Evolutionary conservation across 768 basidiomycete genomes (phyloP).

Genomic region (Phlebiopsis flavidoalba): DNA sequence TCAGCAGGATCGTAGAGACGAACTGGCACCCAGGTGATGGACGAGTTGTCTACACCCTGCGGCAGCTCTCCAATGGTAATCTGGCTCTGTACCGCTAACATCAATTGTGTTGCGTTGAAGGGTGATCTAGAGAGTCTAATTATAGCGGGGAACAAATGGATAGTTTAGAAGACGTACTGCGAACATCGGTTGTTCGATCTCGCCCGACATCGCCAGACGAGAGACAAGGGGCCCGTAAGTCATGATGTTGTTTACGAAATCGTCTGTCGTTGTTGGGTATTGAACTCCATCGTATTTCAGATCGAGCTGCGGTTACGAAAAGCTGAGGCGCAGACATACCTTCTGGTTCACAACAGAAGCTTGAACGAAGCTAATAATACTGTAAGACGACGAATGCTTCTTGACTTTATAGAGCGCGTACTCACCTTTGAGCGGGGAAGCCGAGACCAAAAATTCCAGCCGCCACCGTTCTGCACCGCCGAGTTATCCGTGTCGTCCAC

Average conservation of each 20-base stretch:
- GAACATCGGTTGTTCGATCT: constrained; percentile 41
- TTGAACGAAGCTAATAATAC: constrained; percentile 18
- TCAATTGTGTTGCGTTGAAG: constrained; percentile 67
- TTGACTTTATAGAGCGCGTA: neutral
- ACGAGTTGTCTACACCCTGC: constrained; percentile 38
- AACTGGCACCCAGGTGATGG: constrained; percentile 64
- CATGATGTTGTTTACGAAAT: constrained; percentile 19
- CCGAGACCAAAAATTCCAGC: constrained; percentile 77
- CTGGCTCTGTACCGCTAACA: constrained; percentile 62
- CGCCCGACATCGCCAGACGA: constrained; percentile 26
- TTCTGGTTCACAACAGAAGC: constrained; percentile 18
- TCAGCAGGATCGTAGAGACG: constrained; percentile 47
- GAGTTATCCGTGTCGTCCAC: constrained; percentile 70
- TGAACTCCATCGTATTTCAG: constrained; percentile 13
- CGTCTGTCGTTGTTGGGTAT: constrained; percentile 18
- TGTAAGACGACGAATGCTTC: too few species aligned
- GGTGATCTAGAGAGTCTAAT: constrained; percentile 31
- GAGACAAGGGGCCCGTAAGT: constrained; percentile 30
- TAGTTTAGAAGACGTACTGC: constrained; percentile 19
- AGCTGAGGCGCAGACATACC: constrained; percentile 4
- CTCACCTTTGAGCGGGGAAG: constrained; percentile 68
- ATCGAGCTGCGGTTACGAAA: neutral
- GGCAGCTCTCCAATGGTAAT: constrained; percentile 69
- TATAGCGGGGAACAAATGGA: neutral
- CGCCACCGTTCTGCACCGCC: constrained; percentile 48